Conservation (phyloP, 225 moss, liverwort and hornwort genomes). For the Antitrichia curtipendula region DNA sequence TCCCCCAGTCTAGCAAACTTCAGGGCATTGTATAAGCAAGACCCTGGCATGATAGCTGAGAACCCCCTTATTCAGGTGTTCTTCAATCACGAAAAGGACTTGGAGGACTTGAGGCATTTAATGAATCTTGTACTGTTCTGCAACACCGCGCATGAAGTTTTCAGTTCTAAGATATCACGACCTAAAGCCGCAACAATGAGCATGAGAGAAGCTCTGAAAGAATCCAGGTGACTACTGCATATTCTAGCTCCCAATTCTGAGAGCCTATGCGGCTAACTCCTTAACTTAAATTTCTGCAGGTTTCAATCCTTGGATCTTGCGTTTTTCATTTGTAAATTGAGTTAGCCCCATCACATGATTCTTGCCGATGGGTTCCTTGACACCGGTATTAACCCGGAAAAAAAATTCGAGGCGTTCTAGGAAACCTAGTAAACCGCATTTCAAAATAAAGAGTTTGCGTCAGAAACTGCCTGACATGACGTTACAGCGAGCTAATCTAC, state of each 20-base stretch:
- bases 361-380: not conserved
- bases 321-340: not conserved
- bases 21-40: conserved; percentile 32
- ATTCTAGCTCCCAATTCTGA: not conserved
- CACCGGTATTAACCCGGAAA: not conserved
- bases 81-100: conserved; percentile 23
- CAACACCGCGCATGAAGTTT: conserved; percentile 20
- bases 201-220: conserved; percentile 19
- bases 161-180: conserved; percentile 27
- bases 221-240: conserved; percentile 5
- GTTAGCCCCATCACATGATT: not conserved
- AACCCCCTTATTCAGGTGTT: conserved; percentile 20
- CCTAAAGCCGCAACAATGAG: conserved; percentile 24
- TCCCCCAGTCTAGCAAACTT: conserved; percentile 18
- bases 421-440: not conserved
- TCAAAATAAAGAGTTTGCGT: not conserved
- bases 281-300: not conserved
- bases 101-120: conserved; percentile 25
- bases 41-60: not conserved
- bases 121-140: conserved; percentile 23
- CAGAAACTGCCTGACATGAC: not conserved
- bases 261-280: not conserved
- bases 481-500: not conserved
- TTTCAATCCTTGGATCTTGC: not conserved
- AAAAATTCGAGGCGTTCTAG: not conserved